phyloP scores from a whole-genome alignment of 805 yeast species.

The Ogataea allantospora region DNA sequence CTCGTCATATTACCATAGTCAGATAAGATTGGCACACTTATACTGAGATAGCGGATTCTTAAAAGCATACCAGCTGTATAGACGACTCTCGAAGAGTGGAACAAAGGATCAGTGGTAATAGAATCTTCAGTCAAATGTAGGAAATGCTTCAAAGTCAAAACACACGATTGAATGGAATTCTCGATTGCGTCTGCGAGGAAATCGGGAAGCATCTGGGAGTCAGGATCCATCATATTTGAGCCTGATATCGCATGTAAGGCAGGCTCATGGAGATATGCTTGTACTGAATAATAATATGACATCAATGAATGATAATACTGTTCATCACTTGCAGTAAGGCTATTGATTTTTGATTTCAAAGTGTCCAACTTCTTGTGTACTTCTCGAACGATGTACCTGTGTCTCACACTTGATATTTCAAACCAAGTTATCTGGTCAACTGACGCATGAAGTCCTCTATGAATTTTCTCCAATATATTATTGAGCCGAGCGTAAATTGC shows the following conservation, averaged over 20 bases:
- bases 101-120: constrained; percentile 57
- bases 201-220: constrained; percentile 16
- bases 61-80: constrained; percentile 65
- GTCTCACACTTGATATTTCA: constrained; percentile 29
- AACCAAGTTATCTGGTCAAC: constrained; percentile 34
- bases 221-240: constrained; percentile 9
- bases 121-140: constrained; percentile 42
- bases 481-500: constrained; percentile 61
- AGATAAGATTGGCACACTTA: constrained; percentile 47
- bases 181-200: constrained; percentile 43
- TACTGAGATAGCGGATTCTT: constrained; percentile 52
- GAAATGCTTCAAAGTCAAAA: constrained; percentile 49
- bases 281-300: constrained; percentile 59
- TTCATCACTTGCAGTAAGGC: constrained; percentile 23
- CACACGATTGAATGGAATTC: constrained; percentile 53
- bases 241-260: constrained; percentile 22
- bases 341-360: constrained; percentile 39
- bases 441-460: constrained; percentile 45
- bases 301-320: constrained; percentile 39
- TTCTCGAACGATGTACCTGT: constrained; percentile 44
- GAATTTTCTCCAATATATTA: constrained; percentile 60
- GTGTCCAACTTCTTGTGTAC: constrained; percentile 47
- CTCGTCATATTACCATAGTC: constrained; percentile 48
- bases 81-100: constrained; percentile 55
- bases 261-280: constrained; percentile 67